phyloP scores from a whole-genome alignment of 2,329 filamentous ascomycete genomes.

The Pyrenophora seminiperda region DNA sequence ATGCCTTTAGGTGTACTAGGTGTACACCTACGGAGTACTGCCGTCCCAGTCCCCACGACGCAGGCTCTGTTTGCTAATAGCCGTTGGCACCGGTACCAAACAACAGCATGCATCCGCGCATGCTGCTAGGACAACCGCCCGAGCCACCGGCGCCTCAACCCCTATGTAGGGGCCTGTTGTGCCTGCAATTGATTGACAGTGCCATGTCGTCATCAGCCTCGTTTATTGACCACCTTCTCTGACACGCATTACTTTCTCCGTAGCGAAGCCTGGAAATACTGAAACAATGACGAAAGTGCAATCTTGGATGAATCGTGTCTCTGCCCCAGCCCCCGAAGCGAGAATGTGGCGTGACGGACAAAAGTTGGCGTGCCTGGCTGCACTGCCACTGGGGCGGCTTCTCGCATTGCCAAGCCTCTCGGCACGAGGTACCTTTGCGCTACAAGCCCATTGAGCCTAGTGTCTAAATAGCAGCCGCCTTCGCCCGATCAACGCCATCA shows the following conservation, averaged over 20 bases:
- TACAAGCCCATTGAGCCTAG: not conserved
- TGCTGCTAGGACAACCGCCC: conserved; percentile 9
- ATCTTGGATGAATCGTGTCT: conserved; percentile 1
- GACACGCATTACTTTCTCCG: conserved; percentile 2
- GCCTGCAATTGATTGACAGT: conserved; percentile 6
- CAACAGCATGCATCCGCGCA: conserved; percentile 2
- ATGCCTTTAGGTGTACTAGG: not conserved
- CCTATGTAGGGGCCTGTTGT: not conserved
- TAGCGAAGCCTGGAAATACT: not conserved
- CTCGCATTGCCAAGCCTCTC: conserved; percentile 4
- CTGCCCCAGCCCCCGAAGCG: not conserved
- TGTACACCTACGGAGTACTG: too few relatives aligned
- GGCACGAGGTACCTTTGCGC: not conserved
- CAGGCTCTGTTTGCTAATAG: not conserved
- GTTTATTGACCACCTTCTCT: conserved; percentile 2
- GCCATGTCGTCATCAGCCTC: conserved; percentile 16
- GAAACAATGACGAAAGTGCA: not conserved
- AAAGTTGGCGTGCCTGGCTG: conserved; percentile 2
- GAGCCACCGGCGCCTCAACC: conserved; percentile 9
- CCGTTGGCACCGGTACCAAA: not conserved
- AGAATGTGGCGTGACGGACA: not conserved
- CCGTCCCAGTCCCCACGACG: too few relatives aligned
- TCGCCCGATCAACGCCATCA: not conserved
- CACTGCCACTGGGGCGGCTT: not conserved
- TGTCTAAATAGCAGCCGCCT: not conserved